Conservation (phyloP, 495 filamentous ascomycete genomes). For the Neurospora discreta region DNA sequence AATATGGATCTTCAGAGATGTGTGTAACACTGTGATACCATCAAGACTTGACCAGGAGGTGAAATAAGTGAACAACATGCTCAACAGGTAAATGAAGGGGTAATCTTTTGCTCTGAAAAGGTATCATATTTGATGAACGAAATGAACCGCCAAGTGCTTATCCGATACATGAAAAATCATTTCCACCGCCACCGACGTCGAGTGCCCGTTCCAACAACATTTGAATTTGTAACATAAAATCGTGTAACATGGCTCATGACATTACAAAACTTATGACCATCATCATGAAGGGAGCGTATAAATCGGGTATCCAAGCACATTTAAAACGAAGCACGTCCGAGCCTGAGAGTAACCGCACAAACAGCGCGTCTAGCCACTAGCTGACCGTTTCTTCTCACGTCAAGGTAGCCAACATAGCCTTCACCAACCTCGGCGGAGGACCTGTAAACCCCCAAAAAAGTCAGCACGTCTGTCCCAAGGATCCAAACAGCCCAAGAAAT, state of each 20-base stretch:
- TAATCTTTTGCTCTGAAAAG: neutral
- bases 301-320: neutral
- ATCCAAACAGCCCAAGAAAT: neutral
- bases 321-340: neutral
- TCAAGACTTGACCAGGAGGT: neutral
- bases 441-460: conserved; percentile 14
- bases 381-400: conserved; percentile 35
- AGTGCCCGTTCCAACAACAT: neutral
- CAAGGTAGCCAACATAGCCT: conserved; percentile 67
- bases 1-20: neutral
- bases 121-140: neutral
- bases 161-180: neutral
- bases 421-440: conserved; percentile 51
- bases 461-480: conserved; percentile 8
- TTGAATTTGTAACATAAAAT: neutral
- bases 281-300: neutral
- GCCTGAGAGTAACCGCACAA: neutral
- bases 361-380: neutral
- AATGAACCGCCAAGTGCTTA: neutral
- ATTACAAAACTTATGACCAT: neutral
- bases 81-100: neutral
- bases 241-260: neutral
- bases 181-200: neutral
- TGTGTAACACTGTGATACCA: neutral
- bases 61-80: neutral